Evolutionary conservation across 2,329 filamentous ascomycete species (phyloP), one percentile per base, ranked within the genome.

Genomic region (Verticillium alfalfae): DNA sequence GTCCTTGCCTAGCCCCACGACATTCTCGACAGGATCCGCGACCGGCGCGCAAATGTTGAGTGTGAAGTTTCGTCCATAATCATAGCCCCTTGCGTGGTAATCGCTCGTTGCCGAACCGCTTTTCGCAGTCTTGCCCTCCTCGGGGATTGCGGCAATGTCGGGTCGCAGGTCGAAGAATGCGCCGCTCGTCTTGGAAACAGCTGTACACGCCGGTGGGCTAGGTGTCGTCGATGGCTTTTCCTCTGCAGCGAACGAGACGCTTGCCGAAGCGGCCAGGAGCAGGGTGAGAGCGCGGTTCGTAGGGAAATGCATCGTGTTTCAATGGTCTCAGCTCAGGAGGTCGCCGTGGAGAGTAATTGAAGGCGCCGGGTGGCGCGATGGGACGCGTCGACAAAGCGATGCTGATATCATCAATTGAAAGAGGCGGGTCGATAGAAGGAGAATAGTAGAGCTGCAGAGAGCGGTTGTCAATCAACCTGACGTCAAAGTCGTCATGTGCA

Each of bases 61-160:
- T 2, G 91, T 94, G 70, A 95, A 95, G 77, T 94, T 94, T 66
- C 86, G 85, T 65, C 85, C 86, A 67, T 93, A 91, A 75, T 94
- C 91, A 72, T 87, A 90, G 38, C 91, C 91, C 63, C 84, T 84
- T 8, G 89, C 86, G 65, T 86, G 81, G 73, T 87, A 87, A 70
- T 87, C 84, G 10, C 45, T 52, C 37, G 77, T 75, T 10, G 75
- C 74, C 12, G 76, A 74, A 34, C 71, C 73, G 15, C 76, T 76
- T 65, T 76, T 78, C 64, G 77, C 74, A 15, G 76, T 70, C 67
- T 81, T 82, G 6, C 75, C 78, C 56, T 82, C 77, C 26, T 76
- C 73, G 5, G 75, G 71, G 16, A 71, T 68, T 34, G 80, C 70
- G 36, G 83, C 84, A 39, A 76, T 82, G 66, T 85, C 84, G 2